phyloP scores from a whole-genome alignment of 2,329 filamentous ascomycete genomes.

The Tolypocladium paradoxum region DNA sequence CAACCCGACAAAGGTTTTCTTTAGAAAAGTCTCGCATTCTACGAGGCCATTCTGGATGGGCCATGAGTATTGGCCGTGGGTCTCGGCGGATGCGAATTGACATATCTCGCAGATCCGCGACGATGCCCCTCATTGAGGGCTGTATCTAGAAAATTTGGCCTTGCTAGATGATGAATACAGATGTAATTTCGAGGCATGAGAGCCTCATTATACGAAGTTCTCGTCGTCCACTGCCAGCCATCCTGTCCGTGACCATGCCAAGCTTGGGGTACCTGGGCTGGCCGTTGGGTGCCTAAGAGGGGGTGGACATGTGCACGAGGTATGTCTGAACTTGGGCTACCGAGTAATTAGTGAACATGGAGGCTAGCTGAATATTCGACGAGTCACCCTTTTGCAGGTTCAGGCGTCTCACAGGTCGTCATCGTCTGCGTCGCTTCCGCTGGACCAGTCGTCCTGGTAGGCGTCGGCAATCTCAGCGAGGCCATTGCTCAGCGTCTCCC shows the following conservation, averaged over 20 bases:
- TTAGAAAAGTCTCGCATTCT: background rate
- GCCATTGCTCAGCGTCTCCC: slow-evolving; percentile 72
- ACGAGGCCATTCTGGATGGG: background rate
- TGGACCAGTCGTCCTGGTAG: slow-evolving; percentile 81
- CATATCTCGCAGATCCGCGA: slow-evolving; percentile 7
- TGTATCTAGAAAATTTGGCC: slow-evolving; percentile 17
- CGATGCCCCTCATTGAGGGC: slow-evolving; percentile 6
- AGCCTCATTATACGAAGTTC: background rate
- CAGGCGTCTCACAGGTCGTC: slow-evolving; percentile 35
- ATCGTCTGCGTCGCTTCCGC: slow-evolving; percentile 61
- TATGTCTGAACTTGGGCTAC: no score
- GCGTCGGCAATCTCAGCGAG: slow-evolving; percentile 75
- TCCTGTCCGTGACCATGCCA: background rate
- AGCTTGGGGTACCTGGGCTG: background rate
- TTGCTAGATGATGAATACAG: slow-evolving; percentile 22
- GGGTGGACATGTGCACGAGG: background rate
- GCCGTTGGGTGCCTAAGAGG: background rate
- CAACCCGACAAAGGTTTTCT: background rate
- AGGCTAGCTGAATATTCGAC: background rate
- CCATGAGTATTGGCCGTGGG: background rate
- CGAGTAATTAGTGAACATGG: background rate
- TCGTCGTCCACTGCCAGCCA: background rate
- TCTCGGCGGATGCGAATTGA: background rate
- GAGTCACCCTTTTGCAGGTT: background rate
- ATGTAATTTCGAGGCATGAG: slow-evolving; percentile 4